Conservation (phyloP, 768 basidiomycete genomes). For the Amanita pallidorosea region DNA sequence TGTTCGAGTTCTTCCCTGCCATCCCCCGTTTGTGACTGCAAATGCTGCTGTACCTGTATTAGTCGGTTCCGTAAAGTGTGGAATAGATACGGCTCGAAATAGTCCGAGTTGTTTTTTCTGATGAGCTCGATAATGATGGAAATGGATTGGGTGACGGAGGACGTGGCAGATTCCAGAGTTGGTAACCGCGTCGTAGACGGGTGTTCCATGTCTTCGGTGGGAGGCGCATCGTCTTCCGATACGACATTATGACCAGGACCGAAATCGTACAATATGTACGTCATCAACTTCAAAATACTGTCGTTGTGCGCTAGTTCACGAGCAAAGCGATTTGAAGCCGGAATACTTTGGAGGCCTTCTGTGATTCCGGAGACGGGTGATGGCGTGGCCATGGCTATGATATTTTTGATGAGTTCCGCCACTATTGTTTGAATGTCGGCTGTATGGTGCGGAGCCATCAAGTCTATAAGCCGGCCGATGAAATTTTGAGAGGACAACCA, state of each 20-base stretch:
- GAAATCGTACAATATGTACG: conserved; percentile 70
- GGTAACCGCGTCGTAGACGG: conserved; percentile 12
- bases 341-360: conserved; percentile 56
- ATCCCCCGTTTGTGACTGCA: conserved; percentile 39
- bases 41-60: conserved; percentile 75
- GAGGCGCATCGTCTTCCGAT: conserved; percentile 12
- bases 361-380: conserved; percentile 69
- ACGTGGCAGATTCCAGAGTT: conserved; percentile 46
- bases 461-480: conserved; percentile 68
- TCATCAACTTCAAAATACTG: conserved; percentile 59
- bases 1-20: conserved; percentile 56
- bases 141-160: conserved; percentile 79
- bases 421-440: conserved; percentile 77
- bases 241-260: conserved; percentile 13
- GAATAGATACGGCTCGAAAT: conserved; percentile 95
- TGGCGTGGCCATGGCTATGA: conserved; percentile 89
- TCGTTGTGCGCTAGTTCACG: conserved; percentile 73
- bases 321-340: conserved; percentile 79
- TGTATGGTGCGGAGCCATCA: conserved; percentile 70
- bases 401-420: conserved; percentile 85
- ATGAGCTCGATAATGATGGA: conserved; percentile 90
- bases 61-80: conserved; percentile 87
- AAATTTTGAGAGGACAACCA: conserved; percentile 84
- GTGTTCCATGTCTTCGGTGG: conserved; percentile 12
- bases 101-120: conserved; percentile 96